These are phyloP conservation scores for Jatropha multifida DNA, from an alignment of 441 rosid species.

Conservation along the genomic window DNA sequence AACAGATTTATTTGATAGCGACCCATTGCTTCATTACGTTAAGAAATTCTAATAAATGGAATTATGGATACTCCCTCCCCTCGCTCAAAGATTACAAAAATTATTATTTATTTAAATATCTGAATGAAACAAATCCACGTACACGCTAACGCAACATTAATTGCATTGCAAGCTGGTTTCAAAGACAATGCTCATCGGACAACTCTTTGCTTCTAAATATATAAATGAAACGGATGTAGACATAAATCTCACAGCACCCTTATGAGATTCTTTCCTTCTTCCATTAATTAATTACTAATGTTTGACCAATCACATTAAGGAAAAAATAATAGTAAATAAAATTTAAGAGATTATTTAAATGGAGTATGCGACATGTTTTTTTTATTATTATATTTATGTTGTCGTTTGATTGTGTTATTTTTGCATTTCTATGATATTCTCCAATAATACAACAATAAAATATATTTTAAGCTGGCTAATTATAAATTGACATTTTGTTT, in stretches of 20 bases:
- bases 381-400: background rate
- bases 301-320: slow-evolving; percentile 1
- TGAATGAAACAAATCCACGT: background rate
- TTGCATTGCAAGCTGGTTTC: slow-evolving; percentile 15
- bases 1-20: background rate
- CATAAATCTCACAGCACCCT: background rate
- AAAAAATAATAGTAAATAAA: background rate
- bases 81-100: background rate
- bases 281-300: background rate
- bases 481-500: no score
- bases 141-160: background rate
- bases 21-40: background rate
- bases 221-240: background rate
- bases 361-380: background rate
- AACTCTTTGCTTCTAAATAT: background rate
- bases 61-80: background rate
- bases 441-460: background rate
- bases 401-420: slow-evolving; percentile 12
- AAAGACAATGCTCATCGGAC: slow-evolving; percentile 1
- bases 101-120: no score
- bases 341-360: background rate
- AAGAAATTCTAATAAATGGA: background rate
- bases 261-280: slow-evolving; percentile 16
- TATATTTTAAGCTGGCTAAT: no score
- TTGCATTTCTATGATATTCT: background rate